phyloP scores from a whole-genome alignment of 768 basidiomycete genomes.

The Guyanaporus albipodus region DNA sequence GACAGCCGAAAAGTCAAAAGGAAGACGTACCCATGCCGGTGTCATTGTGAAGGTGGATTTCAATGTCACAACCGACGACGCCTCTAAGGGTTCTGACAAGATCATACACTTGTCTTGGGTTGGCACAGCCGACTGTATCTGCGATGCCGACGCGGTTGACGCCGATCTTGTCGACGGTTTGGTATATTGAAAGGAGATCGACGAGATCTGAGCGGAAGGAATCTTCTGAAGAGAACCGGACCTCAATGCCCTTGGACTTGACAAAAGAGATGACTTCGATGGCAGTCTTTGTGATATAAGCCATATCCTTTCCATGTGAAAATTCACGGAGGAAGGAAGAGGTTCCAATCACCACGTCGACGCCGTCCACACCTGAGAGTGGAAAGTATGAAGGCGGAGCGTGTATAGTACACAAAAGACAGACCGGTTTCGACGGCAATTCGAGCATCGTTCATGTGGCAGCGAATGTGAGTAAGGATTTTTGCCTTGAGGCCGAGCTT shows the following conservation, averaged over 20 bases:
- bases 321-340: constrained; percentile 99
- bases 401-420: constrained; percentile 12
- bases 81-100: constrained; percentile 94
- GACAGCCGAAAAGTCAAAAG: not conserved
- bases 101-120: constrained; percentile 98
- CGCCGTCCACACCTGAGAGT: constrained; percentile 86
- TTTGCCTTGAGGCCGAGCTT: constrained; percentile 95
- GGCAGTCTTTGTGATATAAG: constrained; percentile 98
- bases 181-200: constrained; percentile 97
- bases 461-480: constrained; percentile 98
- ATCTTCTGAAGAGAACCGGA: constrained; percentile 99
- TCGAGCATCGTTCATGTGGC: constrained; percentile 99
- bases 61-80: constrained; percentile 96
- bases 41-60: constrained; percentile 97
- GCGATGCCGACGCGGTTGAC: constrained; percentile 99
- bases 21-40: constrained; percentile 80
- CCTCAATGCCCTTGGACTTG: constrained; percentile 99
- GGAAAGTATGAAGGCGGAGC: not conserved
- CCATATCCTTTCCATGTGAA: constrained; percentile 99
- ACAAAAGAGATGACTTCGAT: constrained; percentile 99
- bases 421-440: constrained; percentile 96
- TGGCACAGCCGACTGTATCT: constrained; percentile 98
- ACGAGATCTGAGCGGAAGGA: constrained; percentile 99
- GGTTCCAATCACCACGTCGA: constrained; percentile 98
- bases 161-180: constrained; percentile 98